These are phyloP conservation scores for Smallanthus sonchifolius DNA, from an alignment of 129 eudicot species.

Conservation along the genomic window DNA sequence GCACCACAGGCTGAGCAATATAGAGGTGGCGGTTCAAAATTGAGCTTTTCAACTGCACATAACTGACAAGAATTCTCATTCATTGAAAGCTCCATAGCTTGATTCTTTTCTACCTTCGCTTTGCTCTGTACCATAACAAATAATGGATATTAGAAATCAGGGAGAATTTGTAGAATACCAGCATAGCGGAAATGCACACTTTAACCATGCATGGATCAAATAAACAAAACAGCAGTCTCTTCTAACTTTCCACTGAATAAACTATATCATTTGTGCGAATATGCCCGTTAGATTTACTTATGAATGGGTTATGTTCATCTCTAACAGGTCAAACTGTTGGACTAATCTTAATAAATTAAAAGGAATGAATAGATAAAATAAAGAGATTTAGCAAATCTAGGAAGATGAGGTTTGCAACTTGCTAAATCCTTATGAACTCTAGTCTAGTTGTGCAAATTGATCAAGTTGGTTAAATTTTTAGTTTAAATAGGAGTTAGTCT, in stretches of 20 bases:
- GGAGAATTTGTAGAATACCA: not conserved
- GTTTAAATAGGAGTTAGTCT: no score
- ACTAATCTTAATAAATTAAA: no score
- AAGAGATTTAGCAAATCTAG: no score
- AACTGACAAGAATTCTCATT: constrained; percentile 95
- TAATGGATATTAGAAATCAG: not conserved
- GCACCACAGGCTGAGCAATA: constrained; percentile 91
- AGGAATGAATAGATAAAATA: no score
- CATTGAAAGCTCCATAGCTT: constrained; percentile 91
- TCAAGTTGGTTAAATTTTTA: no score
- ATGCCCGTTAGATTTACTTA: not conserved
- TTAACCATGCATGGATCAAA: constrained; percentile 10
- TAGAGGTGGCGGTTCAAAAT: constrained; percentile 95
- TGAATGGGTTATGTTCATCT: not conserved
- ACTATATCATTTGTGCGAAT: not conserved
- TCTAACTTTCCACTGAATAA: not conserved
- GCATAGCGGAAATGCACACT: not conserved
- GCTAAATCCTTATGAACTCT: no score
- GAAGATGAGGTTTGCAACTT: no score
- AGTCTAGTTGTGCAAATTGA: no score
- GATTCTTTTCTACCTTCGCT: constrained; percentile 95
- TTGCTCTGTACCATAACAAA: constrained; percentile 57
- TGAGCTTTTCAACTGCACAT: constrained; percentile 94
- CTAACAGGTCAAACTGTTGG: no score
- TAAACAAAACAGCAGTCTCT: not conserved